Evolutionary conservation across 306 rosid genomes (phyloP).

Genomic region (Begonia loranthoides): DNA sequence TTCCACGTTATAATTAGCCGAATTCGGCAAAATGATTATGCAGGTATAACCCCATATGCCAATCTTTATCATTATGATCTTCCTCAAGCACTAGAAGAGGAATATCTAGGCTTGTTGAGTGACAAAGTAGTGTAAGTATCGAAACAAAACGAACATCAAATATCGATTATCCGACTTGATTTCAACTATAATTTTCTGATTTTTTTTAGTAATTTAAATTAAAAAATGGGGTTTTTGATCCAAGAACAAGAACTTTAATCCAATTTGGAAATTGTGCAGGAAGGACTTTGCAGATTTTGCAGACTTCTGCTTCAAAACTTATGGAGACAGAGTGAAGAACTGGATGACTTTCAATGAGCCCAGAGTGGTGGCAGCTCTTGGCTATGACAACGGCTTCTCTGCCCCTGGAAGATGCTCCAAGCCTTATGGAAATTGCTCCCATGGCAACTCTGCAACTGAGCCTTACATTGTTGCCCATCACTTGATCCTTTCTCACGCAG

Average conservation of each 20-base stretch:
- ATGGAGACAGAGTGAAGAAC: constrained; percentile 84
- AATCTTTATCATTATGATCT: constrained; percentile 90
- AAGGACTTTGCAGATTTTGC: constrained; percentile 85
- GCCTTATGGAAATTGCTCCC: constrained; percentile 65
- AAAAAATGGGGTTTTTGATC: no score
- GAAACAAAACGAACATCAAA: no score
- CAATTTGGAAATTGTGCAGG: constrained; percentile 25
- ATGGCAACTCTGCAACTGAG: constrained; percentile 72
- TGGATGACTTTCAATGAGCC: constrained; percentile 97
- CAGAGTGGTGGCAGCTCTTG: constrained; percentile 81
- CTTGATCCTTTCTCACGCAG: constrained; percentile 70
- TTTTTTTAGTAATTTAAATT: neutral
- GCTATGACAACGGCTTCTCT: constrained; percentile 63
- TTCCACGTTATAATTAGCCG: no score
- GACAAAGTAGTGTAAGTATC: constrained; percentile 67
- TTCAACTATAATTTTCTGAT: neutral
- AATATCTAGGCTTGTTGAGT: constrained; percentile 55
- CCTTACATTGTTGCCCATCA: constrained; percentile 81
- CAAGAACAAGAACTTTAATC: no score
- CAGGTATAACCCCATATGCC: constrained; percentile 90
- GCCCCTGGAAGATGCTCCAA: constrained; percentile 95
- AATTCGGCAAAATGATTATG: constrained; percentile 3
- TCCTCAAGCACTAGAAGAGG: constrained; percentile 71
- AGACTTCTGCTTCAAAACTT: constrained; percentile 84
- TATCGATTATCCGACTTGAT: no score